Conservation (phyloP, 2,329 filamentous ascomycete genomes). For the Exserohilum turcica region DNA sequence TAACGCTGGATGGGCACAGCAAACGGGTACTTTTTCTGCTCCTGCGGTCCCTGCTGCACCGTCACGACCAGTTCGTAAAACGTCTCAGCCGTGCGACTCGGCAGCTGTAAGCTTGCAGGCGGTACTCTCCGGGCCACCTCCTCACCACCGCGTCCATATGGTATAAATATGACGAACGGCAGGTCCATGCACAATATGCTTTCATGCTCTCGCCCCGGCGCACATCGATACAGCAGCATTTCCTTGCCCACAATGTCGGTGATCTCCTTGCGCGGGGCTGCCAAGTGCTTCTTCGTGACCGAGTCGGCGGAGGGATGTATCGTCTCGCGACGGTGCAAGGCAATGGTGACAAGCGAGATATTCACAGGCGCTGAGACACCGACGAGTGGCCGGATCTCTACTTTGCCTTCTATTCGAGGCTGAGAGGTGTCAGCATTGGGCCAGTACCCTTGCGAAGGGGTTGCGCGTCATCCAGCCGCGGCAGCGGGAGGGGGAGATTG, state of each 20-base stretch:
- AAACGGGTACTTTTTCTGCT: slow-evolving; percentile 89
- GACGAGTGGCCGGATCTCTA: slow-evolving; percentile 87
- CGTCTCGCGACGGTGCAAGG: slow-evolving; percentile 88
- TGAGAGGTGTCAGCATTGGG: slow-evolving; percentile 50
- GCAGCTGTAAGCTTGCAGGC: slow-evolving; percentile 86
- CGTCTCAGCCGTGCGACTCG: slow-evolving; percentile 93
- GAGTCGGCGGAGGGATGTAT: slow-evolving; percentile 97
- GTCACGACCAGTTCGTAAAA: slow-evolving; percentile 96
- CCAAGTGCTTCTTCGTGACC: slow-evolving; percentile 87
- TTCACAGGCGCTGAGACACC: slow-evolving; percentile 88
- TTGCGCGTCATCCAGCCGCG: slow-evolving; percentile 3
- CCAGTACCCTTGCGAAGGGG: slow-evolving; percentile 9
- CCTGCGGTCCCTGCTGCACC: slow-evolving; percentile 84
- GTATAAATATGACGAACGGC: slow-evolving; percentile 96
- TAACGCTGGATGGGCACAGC: slow-evolving; percentile 90
- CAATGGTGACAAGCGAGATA: slow-evolving; percentile 92
- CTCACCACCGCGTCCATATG: slow-evolving; percentile 87
- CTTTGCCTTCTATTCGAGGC: slow-evolving; percentile 97
- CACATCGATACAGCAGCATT: slow-evolving; percentile 86
- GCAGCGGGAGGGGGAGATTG: background rate
- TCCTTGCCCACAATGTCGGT: slow-evolving; percentile 95
- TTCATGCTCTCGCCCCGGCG: slow-evolving; percentile 81
- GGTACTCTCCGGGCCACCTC: slow-evolving; percentile 89
- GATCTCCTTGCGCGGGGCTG: slow-evolving; percentile 86
- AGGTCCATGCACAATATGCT: slow-evolving; percentile 94